Conservation (phyloP, 768 basidiomycete species). For the Candolleomyces aberdarensis region DNA sequence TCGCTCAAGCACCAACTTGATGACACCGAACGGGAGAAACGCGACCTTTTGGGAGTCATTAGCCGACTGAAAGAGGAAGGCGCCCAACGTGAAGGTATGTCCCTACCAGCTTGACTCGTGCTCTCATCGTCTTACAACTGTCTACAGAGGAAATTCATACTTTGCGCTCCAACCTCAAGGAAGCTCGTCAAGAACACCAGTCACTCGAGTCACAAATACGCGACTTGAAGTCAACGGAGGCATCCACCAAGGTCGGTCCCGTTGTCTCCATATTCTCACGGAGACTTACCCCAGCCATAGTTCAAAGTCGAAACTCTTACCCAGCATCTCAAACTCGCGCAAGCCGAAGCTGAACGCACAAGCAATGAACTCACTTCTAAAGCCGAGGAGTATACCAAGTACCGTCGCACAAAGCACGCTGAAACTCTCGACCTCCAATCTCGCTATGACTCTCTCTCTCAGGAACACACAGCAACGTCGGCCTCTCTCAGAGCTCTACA, state of each 20-base stretch:
- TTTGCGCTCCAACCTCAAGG: slow-evolving; percentile 65
- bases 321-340: slow-evolving; percentile 77
- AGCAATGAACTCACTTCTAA: slow-evolving; percentile 66
- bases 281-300: slow-evolving; percentile 32
- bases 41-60: slow-evolving; percentile 80
- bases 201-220: slow-evolving; percentile 63
- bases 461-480: slow-evolving; percentile 64
- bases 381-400: slow-evolving; percentile 80
- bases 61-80: slow-evolving; percentile 80
- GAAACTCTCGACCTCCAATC: slow-evolving; percentile 76
- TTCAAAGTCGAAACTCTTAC: slow-evolving; percentile 84
- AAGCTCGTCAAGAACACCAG: slow-evolving; percentile 73
- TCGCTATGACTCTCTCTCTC: slow-evolving; percentile 67
- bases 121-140: slow-evolving; percentile 8
- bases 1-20: slow-evolving; percentile 58
- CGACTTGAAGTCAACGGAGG: slow-evolving; percentile 71
- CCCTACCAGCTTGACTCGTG: background rate
- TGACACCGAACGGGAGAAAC: slow-evolving; percentile 85
- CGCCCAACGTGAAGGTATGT: slow-evolving; percentile 69
- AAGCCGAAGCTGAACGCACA: slow-evolving; percentile 71
- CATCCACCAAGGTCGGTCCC: slow-evolving; percentile 64
- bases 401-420: slow-evolving; percentile 76
- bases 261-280: background rate
- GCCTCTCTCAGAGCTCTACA: slow-evolving; percentile 72
- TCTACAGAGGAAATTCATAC: slow-evolving; percentile 66